phyloP scores from a whole-genome alignment of 2,329 filamentous ascomycete genomes.

The Escovopsis sp. region DNA sequence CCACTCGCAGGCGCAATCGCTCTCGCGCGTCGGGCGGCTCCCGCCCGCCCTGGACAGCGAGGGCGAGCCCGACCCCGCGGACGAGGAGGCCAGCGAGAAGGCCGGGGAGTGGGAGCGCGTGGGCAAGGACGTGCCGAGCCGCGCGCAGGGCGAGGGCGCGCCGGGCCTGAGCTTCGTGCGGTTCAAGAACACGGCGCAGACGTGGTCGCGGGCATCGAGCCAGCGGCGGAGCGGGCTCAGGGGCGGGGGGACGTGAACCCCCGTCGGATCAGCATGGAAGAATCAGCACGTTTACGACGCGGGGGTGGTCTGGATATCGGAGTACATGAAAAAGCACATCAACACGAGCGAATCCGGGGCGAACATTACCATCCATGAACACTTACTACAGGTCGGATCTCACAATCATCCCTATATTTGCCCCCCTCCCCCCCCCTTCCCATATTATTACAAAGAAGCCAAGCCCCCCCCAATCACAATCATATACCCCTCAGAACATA shows the following conservation, averaged over 20 bases:
- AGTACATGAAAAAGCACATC: too few species aligned
- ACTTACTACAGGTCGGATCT: too few species aligned
- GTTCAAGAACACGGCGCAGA: slow-evolving; percentile 32
- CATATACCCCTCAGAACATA: too few species aligned
- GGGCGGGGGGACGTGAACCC: neutral
- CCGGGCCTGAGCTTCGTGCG: slow-evolving; percentile 33
- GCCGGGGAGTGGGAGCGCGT: slow-evolving; percentile 15
- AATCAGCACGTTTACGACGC: too few species aligned
- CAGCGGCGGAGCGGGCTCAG: slow-evolving; percentile 7
- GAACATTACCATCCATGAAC: too few species aligned
- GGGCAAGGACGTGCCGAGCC: slow-evolving; percentile 10
- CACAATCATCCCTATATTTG: too few species aligned
- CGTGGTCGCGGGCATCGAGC: slow-evolving; percentile 31
- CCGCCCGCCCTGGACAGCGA: slow-evolving; percentile 13
- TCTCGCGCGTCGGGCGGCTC: slow-evolving; percentile 8
- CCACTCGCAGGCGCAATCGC: slow-evolving; percentile 10
- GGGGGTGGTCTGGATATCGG: too few species aligned
- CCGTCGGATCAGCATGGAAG: too few species aligned
- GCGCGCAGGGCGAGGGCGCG: slow-evolving; percentile 9
- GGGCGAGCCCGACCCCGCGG: slow-evolving; percentile 4
- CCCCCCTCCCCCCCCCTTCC: too few species aligned
- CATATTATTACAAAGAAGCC: too few species aligned
- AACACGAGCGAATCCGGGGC: too few species aligned
- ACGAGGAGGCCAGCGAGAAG: slow-evolving; percentile 5
- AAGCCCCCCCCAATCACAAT: too few species aligned